A percentile compares a stretch with the other conserved stretches of the same genome.
Evolutionary conservation across 768 basidiomycete genomes (phyloP).

Genomic region (Auricularia sp.): DNA sequence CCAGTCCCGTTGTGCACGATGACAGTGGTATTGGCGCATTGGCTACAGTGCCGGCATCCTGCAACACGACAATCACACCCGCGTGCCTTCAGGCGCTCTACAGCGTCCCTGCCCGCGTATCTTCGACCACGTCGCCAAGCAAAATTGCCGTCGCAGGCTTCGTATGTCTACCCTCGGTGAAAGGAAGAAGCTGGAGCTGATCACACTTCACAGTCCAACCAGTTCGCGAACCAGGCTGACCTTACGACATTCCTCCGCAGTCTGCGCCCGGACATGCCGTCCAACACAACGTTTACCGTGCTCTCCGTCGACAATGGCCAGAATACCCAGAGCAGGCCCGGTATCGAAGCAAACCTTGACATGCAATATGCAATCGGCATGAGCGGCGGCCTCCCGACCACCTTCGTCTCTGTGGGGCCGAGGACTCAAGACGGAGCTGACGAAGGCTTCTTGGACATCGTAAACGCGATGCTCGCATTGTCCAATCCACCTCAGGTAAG

Average conservation of each 20-base stretch:
- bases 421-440: slow-evolving; percentile 36
- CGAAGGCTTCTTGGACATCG: slow-evolving; percentile 29
- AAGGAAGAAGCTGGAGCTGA: too few relatives aligned
- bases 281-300: slow-evolving; percentile 13
- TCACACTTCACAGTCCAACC: slow-evolving; percentile 23
- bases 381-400: slow-evolving; percentile 45
- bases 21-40: not conserved
- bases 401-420: slow-evolving; percentile 42
- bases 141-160: slow-evolving; percentile 19
- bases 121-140: not conserved
- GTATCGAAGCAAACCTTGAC: slow-evolving; percentile 17
- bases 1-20: slow-evolving; percentile 14
- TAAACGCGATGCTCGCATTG: slow-evolving; percentile 23
- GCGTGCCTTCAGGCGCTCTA: slow-evolving; percentile 15
- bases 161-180: slow-evolving; percentile 1
- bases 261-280: slow-evolving; percentile 15
- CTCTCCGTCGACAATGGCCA: slow-evolving; percentile 13
- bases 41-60: slow-evolving; percentile 17
- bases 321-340: slow-evolving; percentile 14
- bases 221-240: slow-evolving; percentile 24
- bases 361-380: slow-evolving; percentile 25
- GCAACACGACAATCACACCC: slow-evolving; percentile 22
- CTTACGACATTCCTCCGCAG: slow-evolving; percentile 3
- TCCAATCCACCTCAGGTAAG: slow-evolving; percentile 26
- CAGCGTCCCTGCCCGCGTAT: not conserved